Evolutionary conservation across 75 land plant species (phyloP), one percentile per base, ranked within the genome.

Genomic region (Larix kaempferi): DNA sequence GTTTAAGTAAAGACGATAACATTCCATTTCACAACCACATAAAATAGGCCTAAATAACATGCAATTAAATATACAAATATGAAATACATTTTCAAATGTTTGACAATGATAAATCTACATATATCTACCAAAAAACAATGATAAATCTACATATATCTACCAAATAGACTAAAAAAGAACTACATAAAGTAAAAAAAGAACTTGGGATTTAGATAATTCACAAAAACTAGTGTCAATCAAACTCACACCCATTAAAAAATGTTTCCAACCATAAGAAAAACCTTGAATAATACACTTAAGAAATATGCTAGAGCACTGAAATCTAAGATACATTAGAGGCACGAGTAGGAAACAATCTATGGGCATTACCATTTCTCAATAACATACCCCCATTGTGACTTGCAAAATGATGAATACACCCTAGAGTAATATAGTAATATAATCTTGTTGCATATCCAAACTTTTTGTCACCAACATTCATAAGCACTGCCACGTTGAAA

Each of bases 381-480:
- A 69, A n/a, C 41, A 69, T 0, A 41, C 72, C 39, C 72, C 72
- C 39, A 65, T 37, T 65, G 67, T 64, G 39, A 65, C 19, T 65
- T 33, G 69, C 35, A 65, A 6, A 65, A 19, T 65, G 39, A 65
- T 65, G 15, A 65, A 65, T 65, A 65, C 35, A 33, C 72, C 64
- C 52, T 22, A 37, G 16, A n/a, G n/a, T n/a, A n/a, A n/a, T 21
- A 35, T 15, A 67, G 21, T 67, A 44, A 11, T 44, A 6, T 39
- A 4, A 67, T 37, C 41, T 41, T 69, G 72, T 23, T 69, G 72
- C n/a, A 69, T 80, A n/a, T 95, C 98, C 4, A 86, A 83, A 56
- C 92, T 94, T 85, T 94, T 94, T 21, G 98, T 94, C 21, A 94
- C 98, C 35, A 92, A 95, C 98, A 94, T 74, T 94, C 98, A 67